Percentiles rank a stretch among this genome's conserved stretches.
These are phyloP conservation scores for Corymbia calophylla DNA, from an alignment of 441 rosid species.

Conservation along the genomic window DNA sequence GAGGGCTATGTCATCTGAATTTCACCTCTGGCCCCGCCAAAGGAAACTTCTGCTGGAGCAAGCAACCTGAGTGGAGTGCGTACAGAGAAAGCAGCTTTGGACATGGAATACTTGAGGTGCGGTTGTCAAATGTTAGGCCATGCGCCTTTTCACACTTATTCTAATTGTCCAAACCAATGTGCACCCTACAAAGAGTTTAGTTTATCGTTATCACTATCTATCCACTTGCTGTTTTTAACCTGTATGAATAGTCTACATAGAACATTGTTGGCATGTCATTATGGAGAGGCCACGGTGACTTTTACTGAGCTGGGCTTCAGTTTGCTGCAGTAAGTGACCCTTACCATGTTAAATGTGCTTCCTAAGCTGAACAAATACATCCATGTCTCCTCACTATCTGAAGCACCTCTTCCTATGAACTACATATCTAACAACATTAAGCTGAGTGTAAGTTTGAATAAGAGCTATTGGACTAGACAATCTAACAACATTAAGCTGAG, in stretches of 20 bases:
- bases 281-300: not conserved
- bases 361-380: not conserved
- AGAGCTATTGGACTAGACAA: not conserved
- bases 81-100: constrained; percentile 66
- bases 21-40: constrained; percentile 50
- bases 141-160: not conserved
- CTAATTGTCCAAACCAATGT: not conserved
- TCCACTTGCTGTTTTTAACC: not conserved
- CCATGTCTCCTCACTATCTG: not conserved
- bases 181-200: not conserved
- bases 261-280: not conserved
- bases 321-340: not conserved
- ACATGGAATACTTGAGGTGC: constrained; percentile 56
- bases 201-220: not conserved
- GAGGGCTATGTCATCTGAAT: constrained; percentile 45
- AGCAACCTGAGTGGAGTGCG: constrained; percentile 64
- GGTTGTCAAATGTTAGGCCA: not conserved
- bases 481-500: not conserved
- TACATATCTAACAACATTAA: not conserved
- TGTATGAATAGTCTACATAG: not conserved
- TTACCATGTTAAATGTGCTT: not conserved
- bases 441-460: not conserved
- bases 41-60: constrained; percentile 56
- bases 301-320: not conserved
- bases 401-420: not conserved